Evolutionary conservation across 257 asterid genomes (phyloP).

Genomic region (Salvia miltiorrhiza): DNA sequence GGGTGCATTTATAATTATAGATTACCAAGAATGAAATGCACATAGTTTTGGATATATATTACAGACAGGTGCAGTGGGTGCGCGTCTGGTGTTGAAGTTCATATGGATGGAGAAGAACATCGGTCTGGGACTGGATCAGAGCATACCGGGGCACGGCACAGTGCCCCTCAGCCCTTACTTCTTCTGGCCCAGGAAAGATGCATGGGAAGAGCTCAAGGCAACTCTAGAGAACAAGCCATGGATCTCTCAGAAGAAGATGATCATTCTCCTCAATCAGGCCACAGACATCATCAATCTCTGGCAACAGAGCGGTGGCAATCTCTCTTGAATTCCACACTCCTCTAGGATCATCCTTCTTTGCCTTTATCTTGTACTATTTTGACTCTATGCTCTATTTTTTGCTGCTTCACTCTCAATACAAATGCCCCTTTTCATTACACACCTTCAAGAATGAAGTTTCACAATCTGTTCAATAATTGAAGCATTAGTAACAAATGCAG

Average conservation of each 20-base stretch:
- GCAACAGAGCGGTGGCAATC: conserved; percentile 61
- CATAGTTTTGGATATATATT: not conserved
- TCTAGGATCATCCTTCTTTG: not conserved
- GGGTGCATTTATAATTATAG: not conserved
- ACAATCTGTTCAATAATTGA: not conserved
- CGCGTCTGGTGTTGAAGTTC: conserved; percentile 47
- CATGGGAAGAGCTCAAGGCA: conserved; percentile 52
- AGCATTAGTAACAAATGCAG: not conserved
- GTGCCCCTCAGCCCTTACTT: conserved; percentile 48
- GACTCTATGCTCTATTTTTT: not conserved
- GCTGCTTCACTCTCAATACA: conserved; percentile 1
- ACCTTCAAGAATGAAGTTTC: not conserved
- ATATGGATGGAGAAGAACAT: conserved; percentile 69
- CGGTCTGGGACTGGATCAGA: conserved; percentile 46
- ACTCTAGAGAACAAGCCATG: conserved; percentile 48
- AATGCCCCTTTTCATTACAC: not conserved
- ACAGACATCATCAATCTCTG: conserved; percentile 65
- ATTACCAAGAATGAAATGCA: not conserved
- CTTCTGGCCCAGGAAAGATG: conserved; percentile 57
- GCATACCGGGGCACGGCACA: conserved; percentile 44
- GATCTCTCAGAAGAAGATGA: conserved; percentile 58
- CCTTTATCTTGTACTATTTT: conserved; percentile 6
- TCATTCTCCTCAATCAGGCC: conserved; percentile 57
- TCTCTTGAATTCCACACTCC: conserved; percentile 22
- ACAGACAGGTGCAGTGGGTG: conserved; percentile 19